phyloP scores from a whole-genome alignment of 2,329 filamentous ascomycete species.

The Penicillium sp. region DNA sequence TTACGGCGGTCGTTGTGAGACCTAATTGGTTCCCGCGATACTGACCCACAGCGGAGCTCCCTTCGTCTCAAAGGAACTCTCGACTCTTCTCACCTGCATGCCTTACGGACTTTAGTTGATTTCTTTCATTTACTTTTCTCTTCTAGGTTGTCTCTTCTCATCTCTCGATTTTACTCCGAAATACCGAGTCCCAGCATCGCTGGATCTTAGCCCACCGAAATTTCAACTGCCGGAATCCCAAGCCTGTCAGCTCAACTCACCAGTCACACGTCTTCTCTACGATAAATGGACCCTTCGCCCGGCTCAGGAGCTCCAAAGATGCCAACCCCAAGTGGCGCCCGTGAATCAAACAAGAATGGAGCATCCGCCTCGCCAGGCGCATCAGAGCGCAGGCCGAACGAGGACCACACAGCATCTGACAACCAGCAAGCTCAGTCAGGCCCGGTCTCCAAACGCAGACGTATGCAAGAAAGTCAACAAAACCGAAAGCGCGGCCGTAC shows the following conservation, averaged over 20 bases:
- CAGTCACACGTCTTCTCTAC: neutral
- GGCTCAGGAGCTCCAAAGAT: conserved; percentile 4
- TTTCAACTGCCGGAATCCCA: neutral
- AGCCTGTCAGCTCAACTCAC: neutral
- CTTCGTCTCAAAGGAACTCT: neutral
- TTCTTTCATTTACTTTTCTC: neutral
- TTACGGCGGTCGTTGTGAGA: neutral
- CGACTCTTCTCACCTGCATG: neutral
- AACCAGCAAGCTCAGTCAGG: conserved; percentile 26
- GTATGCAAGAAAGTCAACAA: conserved; percentile 41
- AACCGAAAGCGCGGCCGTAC: conserved; percentile 38
- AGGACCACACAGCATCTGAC: conserved; percentile 26
- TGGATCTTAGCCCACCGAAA: neutral
- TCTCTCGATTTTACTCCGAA: neutral
- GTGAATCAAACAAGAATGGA: neutral
- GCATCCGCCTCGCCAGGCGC: conserved; percentile 12
- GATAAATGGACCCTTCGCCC: conserved; percentile 8
- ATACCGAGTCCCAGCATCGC: neutral
- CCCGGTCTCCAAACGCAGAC: conserved; percentile 37
- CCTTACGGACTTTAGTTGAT: neutral
- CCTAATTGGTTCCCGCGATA: neutral
- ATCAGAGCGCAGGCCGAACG: conserved; percentile 30
- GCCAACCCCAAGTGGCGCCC: neutral
- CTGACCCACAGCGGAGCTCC: conserved; percentile 1
- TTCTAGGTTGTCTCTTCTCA: neutral